These are phyloP conservation scores for Dioszegia aurantiaca DNA, from an alignment of 768 basidiomycete species.

Conservation along the genomic window DNA sequence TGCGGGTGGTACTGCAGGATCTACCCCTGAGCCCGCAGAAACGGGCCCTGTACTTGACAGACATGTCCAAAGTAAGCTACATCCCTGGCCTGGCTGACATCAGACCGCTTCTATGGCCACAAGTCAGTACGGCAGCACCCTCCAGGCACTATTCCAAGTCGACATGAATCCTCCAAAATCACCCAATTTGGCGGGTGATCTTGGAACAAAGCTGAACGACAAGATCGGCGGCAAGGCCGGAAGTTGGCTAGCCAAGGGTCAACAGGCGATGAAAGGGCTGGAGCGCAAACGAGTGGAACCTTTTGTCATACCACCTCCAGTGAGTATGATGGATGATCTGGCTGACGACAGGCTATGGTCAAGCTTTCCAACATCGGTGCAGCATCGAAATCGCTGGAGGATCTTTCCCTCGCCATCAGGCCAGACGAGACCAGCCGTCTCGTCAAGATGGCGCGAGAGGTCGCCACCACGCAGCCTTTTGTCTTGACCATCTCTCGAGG, in stretches of 20 bases:
- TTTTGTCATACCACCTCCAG: slow-evolving; percentile 43
- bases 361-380: slow-evolving; percentile 50
- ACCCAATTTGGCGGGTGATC: slow-evolving; percentile 27
- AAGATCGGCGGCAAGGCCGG: slow-evolving; percentile 45
- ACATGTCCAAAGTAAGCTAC: slow-evolving; percentile 47
- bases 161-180: slow-evolving; percentile 37
- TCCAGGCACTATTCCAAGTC: slow-evolving; percentile 45
- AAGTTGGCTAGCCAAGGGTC: slow-evolving; percentile 51
- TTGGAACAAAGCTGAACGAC: slow-evolving; percentile 29
- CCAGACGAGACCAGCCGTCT: slow-evolving; percentile 49
- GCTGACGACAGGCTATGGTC: slow-evolving; percentile 42
- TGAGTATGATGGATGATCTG: slow-evolving; percentile 15
- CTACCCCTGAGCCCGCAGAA: slow-evolving; percentile 49
- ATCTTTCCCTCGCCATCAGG: slow-evolving; percentile 45
- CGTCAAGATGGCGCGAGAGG: slow-evolving; percentile 22
- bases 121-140: slow-evolving; percentile 45
- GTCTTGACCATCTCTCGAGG: slow-evolving; percentile 42
- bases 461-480: slow-evolving; percentile 34
- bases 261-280: slow-evolving; percentile 49
- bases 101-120: slow-evolving; percentile 47
- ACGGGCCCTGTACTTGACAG: slow-evolving; percentile 48
- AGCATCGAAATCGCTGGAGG: slow-evolving; percentile 39
- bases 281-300: slow-evolving; percentile 48
- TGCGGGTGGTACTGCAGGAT: slow-evolving; percentile 41
- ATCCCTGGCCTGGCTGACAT: not conserved